A percentile compares a stretch with the other conserved stretches of the same genome.
phyloP scores from a whole-genome alignment of 441 rosid genomes.

The Adansonia madagascariensis region DNA sequence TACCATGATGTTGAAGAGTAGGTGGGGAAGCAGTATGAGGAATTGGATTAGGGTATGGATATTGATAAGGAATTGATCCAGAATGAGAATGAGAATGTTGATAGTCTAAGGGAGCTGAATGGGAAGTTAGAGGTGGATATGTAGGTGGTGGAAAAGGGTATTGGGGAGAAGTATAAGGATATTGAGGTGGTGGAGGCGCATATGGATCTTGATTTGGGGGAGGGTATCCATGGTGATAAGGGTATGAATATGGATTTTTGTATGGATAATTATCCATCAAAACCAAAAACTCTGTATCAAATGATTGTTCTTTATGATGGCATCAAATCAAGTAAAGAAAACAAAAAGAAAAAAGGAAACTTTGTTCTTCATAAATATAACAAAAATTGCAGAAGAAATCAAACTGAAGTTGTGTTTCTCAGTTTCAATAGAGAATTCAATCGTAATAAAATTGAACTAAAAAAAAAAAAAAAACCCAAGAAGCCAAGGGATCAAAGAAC shows the following conservation, averaged over 20 bases:
- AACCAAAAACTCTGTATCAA: constrained; percentile 8
- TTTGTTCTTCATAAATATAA: constrained; percentile 20
- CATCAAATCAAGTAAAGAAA: background rate
- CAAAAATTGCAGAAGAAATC: constrained; percentile 16
- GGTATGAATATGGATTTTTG: constrained; percentile 42
- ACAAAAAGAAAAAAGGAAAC: background rate
- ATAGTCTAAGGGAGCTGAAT: constrained; percentile 47
- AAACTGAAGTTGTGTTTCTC: background rate
- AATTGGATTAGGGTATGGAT: constrained; percentile 37
- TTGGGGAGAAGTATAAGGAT: constrained; percentile 43
- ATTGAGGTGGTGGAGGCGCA: constrained; percentile 37
- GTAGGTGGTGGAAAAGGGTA: constrained; percentile 48
- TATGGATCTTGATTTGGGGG: constrained; percentile 55
- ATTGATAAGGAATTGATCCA: constrained; percentile 37
- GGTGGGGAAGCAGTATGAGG: constrained; percentile 45
- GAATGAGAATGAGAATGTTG: constrained; percentile 28
- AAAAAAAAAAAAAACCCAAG: constrained; percentile 18
- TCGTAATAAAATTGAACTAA: background rate
- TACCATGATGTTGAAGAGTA: constrained; percentile 42
- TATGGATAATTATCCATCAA: constrained; percentile 54
- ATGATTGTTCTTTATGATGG: background rate
- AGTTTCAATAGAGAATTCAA: constrained; percentile 15
- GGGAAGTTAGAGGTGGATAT: constrained; percentile 34
- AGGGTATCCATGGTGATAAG: constrained; percentile 46
- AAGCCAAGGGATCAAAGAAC: background rate